These are phyloP conservation scores for Daldinia caldariorum DNA, from an alignment of 495 filamentous ascomycete species.

Conservation along the genomic window DNA sequence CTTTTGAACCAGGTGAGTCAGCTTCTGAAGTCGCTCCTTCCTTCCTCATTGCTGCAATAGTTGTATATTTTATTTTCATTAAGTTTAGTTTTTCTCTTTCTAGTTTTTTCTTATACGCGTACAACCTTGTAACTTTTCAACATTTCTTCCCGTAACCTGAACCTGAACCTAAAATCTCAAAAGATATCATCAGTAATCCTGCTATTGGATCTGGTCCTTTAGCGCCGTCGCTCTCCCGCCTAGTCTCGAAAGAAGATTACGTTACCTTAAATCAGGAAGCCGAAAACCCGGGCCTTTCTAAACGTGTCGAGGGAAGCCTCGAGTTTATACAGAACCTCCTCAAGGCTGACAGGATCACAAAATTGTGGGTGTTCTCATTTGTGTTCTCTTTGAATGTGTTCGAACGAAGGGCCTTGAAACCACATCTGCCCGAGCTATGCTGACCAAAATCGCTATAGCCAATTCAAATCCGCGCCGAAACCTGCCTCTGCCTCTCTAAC, in stretches of 20 bases:
- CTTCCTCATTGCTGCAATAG: slow-evolving; percentile 6
- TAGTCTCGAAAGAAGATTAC: slow-evolving; percentile 57
- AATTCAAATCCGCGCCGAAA: slow-evolving; percentile 69
- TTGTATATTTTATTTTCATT: too few relatives aligned
- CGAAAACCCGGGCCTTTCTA: slow-evolving; percentile 49
- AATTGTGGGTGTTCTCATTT: slow-evolving; percentile 67
- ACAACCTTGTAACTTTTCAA: neutral
- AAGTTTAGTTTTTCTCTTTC: too few relatives aligned
- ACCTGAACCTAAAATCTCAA: slow-evolving; percentile 32
- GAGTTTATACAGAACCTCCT: slow-evolving; percentile 76
- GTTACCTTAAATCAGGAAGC: slow-evolving; percentile 64
- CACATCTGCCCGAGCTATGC: slow-evolving; percentile 16
- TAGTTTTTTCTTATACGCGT: neutral
- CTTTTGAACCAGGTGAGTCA: slow-evolving; percentile 81
- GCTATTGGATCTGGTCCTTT: slow-evolving; percentile 63
- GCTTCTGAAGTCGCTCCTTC: slow-evolving; percentile 50
- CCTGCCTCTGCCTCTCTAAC: slow-evolving; percentile 3
- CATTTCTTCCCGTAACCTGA: slow-evolving; percentile 14
- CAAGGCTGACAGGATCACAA: slow-evolving; percentile 71
- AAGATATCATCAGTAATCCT: slow-evolving; percentile 79
- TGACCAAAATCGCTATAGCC: slow-evolving; percentile 57
- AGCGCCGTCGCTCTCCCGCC: slow-evolving; percentile 55
- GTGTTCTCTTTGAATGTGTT: neutral
- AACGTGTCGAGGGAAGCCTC: slow-evolving; percentile 60
- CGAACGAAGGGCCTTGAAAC: neutral